Conservation (phyloP, 345 rosid genomes). For the Bruguiera gymnorhiza region DNA sequence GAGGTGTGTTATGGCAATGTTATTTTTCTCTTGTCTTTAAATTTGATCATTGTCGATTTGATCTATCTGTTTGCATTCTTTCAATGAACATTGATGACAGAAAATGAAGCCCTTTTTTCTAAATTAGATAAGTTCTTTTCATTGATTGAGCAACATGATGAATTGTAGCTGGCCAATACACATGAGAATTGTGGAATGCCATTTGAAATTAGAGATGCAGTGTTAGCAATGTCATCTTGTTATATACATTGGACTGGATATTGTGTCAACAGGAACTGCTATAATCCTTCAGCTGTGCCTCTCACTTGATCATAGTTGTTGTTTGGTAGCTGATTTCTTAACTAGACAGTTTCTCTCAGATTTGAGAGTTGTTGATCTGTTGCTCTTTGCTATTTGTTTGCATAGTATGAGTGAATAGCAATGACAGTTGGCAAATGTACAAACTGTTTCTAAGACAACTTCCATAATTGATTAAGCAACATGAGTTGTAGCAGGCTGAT, state of each 20-base stretch:
- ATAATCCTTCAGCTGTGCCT: background rate
- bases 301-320: background rate
- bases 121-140: no score
- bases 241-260: no score
- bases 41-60: background rate
- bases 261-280: no score
- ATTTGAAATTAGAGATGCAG: no score
- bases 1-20: conserved; percentile 64
- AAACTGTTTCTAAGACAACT: background rate
- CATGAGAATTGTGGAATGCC: no score
- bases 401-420: background rate
- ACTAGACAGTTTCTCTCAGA: background rate
- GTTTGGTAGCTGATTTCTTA: background rate
- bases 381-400: background rate
- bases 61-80: no score
- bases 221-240: no score
- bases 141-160: no score
- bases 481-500: background rate
- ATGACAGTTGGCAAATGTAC: background rate
- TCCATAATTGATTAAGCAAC: background rate
- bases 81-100: no score
- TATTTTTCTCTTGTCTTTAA: background rate
- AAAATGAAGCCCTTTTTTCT: no score
- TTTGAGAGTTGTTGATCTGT: background rate
- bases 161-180: no score